Base-by-base conservation (phyloP, 768 basidiomycete genomes). In the Mycena latifolia region DNA sequence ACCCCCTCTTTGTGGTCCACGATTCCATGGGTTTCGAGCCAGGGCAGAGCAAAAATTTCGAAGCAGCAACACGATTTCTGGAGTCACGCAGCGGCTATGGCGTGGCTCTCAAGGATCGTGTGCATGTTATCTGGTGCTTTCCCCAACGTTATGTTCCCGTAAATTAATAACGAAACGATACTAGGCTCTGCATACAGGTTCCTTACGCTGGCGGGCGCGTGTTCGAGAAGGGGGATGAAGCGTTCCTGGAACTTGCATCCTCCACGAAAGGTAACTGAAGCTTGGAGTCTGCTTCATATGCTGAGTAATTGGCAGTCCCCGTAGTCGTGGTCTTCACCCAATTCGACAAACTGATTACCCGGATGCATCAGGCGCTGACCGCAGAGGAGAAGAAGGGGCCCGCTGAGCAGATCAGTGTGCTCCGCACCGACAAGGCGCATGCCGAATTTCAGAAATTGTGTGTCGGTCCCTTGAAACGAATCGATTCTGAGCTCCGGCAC, bases 21-120 rank as follows among this genome's bases (percentile, higher is more conserved):
- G 59, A 61, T 33, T 61, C 59, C 25, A 43, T 41, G 59, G 59
- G 50, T n/a, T 61, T 52, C 41, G 59, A 61, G 59, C 59, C 56
- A 6, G 56, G 45, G 29, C 18, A 57, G 28, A 24, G 33, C 20
- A 25, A 58, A 5, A 58, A 48, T 24, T 24, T 58, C 18, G 11
- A 47, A 48, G 31, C n/a, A n/a, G 45, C 35, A 22, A 57, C 46
- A 47, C 22, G 1, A 1, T 57, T 57, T 57, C n/a, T 57, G 45
- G 33, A 8, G 5, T 18, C n/a, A 25, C 56, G 45, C 45, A 47
- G 56, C 29, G 45, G 56, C 22, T 39, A 7, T 25, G 6, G 31
- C n/a, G 45, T 35, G 28, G 11, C 45, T 33, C 29, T 47, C 12
- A 35, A 35, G 56, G 45, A 57, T 6, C 45, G 45, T 9, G n/a